Conservation (phyloP, 2,329 filamentous ascomycete species). For the Penicillium sp. region DNA sequence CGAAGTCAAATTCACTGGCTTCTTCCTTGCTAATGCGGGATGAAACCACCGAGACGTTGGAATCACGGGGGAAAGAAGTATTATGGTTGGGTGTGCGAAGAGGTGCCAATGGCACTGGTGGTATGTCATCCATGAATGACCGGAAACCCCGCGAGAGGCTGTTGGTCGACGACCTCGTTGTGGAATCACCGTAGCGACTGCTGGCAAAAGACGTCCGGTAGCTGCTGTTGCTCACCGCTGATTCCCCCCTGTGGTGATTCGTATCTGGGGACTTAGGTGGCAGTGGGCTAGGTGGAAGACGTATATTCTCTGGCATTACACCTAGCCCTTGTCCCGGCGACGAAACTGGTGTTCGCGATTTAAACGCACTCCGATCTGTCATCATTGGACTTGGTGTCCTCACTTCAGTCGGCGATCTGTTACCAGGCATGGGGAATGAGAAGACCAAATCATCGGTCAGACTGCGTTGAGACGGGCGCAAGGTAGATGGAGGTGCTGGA, state of each 20-base stretch:
- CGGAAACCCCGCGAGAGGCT: conserved; percentile 33
- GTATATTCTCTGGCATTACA: conserved; percentile 21
- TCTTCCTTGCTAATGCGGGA: conserved; percentile 21
- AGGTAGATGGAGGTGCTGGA: conserved; percentile 47
- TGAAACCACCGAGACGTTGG: conserved; percentile 25
- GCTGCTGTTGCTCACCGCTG: conserved; percentile 40
- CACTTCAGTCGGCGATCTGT: conserved; percentile 26
- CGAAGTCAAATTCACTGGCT: conserved; percentile 36
- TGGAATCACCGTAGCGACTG: conserved; percentile 39
- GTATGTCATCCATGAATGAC: conserved; percentile 34
- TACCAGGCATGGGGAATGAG: conserved; percentile 51
- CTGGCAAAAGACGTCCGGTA: conserved; percentile 45
- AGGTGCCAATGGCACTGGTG: conserved; percentile 33
- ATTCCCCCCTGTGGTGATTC: conserved; percentile 24
- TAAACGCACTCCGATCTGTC: conserved; percentile 15
- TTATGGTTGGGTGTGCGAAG: conserved; percentile 23
- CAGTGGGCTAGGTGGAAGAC: conserved; percentile 22
- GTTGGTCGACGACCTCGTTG: conserved; percentile 36
- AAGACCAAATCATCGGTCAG: conserved; percentile 48
- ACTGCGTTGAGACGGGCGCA: conserved; percentile 38
- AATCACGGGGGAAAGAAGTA: conserved; percentile 25
- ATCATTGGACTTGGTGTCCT: conserved; percentile 25
- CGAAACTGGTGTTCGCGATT: conserved; percentile 23
- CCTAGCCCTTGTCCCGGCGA: conserved; percentile 16
- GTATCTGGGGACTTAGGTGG: conserved; percentile 16